Evolutionary conservation across 2,329 filamentous ascomycete species (phyloP).

Genomic region (Exophiala oligosperma): DNA sequence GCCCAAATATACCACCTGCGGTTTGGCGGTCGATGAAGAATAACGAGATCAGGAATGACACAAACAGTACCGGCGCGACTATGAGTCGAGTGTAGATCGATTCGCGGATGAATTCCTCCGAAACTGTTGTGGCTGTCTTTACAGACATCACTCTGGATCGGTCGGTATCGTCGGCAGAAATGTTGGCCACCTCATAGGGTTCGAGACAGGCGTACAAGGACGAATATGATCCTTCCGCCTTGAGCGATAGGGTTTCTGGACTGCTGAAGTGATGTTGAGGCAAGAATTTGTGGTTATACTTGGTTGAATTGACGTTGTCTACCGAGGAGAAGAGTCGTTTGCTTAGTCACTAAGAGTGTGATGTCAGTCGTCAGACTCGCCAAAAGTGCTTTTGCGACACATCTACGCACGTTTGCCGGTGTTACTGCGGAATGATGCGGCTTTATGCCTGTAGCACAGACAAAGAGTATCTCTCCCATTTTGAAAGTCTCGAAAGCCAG

Average conservation of each 20-base stretch:
- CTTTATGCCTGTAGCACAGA: no score
- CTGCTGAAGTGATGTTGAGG: not conserved
- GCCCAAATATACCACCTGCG: conserved; percentile 48
- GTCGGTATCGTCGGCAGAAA: not conserved
- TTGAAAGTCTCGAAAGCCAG: no score
- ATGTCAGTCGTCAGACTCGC: not conserved
- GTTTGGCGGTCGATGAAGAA: conserved; percentile 61
- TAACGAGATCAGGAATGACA: conserved; percentile 66
- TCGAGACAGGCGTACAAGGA: not conserved
- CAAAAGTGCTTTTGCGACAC: no score
- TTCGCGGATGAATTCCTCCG: conserved; percentile 16
- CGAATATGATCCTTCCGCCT: not conserved
- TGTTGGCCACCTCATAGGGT: not conserved
- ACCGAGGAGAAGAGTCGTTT: not conserved
- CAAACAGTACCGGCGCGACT: conserved; percentile 64
- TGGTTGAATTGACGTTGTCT: no score
- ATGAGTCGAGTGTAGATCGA: conserved; percentile 38
- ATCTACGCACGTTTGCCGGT: no score
- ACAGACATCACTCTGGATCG: conserved; percentile 6
- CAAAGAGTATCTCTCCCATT: not conserved
- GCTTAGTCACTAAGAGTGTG: conserved; percentile 3
- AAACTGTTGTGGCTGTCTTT: not conserved
- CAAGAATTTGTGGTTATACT: no score
- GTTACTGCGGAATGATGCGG: no score
- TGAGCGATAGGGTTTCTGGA: not conserved